Conservation (phyloP, 2,329 filamentous ascomycete species). For the Trichoderma semiorbis region DNA sequence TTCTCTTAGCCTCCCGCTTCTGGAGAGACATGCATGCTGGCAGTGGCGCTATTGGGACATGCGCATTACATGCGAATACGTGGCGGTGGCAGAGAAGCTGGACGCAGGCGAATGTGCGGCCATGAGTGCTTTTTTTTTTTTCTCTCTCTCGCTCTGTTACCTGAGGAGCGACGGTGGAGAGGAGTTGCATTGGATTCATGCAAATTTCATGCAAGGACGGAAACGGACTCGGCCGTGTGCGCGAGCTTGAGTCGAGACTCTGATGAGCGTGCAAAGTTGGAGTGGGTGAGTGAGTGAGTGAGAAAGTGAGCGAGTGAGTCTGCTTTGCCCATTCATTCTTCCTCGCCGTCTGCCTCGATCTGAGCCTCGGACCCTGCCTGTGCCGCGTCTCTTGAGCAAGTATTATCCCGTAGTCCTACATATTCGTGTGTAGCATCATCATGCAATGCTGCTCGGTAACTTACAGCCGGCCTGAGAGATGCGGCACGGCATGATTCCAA, state of each 20-base stretch:
- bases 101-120: not conserved
- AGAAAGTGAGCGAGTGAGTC: not conserved
- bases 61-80: constrained; percentile 14
- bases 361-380: not conserved
- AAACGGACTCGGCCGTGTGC: not conserved
- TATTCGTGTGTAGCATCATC: not conserved
- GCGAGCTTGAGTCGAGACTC: not conserved
- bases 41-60: not conserved
- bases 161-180: not conserved
- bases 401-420: not conserved
- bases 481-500: constrained; percentile 5
- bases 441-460: constrained; percentile 1
- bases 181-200: constrained; percentile 2
- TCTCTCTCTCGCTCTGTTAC: not conserved
- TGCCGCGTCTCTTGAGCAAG: not conserved
- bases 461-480: not conserved
- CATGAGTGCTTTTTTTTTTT: not conserved
- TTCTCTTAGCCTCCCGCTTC: not conserved
- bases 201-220: constrained; percentile 1
- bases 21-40: constrained; percentile 14
- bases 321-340: not conserved
- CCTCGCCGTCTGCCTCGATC: not conserved
- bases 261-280: not conserved
- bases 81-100: constrained; percentile 14
- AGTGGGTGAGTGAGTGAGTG: not conserved